Conservation (phyloP, 768 basidiomycete genomes). For the Leccinum boreale region DNA sequence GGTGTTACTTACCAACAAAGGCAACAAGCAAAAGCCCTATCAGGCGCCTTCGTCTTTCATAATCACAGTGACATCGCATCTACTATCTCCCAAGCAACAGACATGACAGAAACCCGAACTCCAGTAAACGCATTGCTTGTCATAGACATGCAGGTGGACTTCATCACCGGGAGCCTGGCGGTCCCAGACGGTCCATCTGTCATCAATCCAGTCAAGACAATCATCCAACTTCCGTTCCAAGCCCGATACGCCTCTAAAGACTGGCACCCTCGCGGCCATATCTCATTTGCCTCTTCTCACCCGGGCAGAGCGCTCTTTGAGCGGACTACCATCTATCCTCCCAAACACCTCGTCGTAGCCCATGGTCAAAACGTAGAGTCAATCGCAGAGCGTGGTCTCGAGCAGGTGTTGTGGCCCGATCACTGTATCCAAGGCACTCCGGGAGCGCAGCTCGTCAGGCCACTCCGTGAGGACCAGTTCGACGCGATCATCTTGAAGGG, state of each 20-base stretch:
- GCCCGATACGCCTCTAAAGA: slow-evolving; percentile 54
- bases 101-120: slow-evolving; percentile 12
- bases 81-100: background rate
- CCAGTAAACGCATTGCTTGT: slow-evolving; percentile 53
- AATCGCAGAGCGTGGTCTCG: slow-evolving; percentile 25
- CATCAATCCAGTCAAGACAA: slow-evolving; percentile 50
- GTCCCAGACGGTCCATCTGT: slow-evolving; percentile 60
- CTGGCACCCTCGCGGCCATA: slow-evolving; percentile 57
- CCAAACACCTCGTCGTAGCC: slow-evolving; percentile 29
- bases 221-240: slow-evolving; percentile 56
- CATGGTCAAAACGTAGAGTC: slow-evolving; percentile 17
- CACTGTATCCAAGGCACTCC: slow-evolving; percentile 64
- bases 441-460: slow-evolving; percentile 61
- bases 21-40: background rate
- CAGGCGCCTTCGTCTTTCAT: too few relatives aligned
- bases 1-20: background rate
- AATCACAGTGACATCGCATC: background rate
- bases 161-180: slow-evolving; percentile 70
- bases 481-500: slow-evolving; percentile 55
- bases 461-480: slow-evolving; percentile 40
- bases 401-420: slow-evolving; percentile 75
- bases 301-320: slow-evolving; percentile 34
- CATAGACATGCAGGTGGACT: slow-evolving; percentile 84
- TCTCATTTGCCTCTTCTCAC: slow-evolving; percentile 67
- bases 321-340: slow-evolving; percentile 38